These are phyloP conservation scores for Suhomyces anneliseae DNA, from an alignment of 1,139 yeast genomes.

Conservation along the genomic window DNA sequence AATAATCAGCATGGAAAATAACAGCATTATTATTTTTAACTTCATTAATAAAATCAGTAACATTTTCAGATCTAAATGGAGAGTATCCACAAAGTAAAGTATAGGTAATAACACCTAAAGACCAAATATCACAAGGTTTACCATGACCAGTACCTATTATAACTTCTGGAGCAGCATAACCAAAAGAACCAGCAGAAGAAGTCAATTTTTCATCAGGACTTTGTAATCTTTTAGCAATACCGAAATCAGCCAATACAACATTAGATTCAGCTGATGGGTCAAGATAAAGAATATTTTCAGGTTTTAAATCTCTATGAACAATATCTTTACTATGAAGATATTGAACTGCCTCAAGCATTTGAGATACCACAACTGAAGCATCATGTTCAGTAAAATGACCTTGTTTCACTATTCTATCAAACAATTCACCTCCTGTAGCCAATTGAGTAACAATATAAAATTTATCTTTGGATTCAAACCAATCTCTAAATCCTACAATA, in stretches of 20 bases:
- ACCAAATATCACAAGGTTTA: constrained; percentile 89
- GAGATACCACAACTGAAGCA: constrained; percentile 68
- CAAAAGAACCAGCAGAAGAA: constrained; percentile 85
- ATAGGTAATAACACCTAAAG: constrained; percentile 86
- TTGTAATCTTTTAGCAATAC: constrained; percentile 76
- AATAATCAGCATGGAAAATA: constrained; percentile 81
- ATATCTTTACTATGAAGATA: constrained; percentile 74
- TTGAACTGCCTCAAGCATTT: constrained; percentile 69
- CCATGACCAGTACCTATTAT: constrained; percentile 78
- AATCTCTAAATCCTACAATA: constrained; percentile 78
- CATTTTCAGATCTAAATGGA: constrained; percentile 85
- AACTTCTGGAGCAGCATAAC: constrained; percentile 95
- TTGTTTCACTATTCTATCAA: constrained; percentile 73
- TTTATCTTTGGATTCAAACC: constrained; percentile 84
- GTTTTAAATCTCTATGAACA: constrained; percentile 89
- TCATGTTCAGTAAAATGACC: constrained; percentile 85
- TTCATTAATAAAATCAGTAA: constrained; percentile 76
- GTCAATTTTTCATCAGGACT: constrained; percentile 63
- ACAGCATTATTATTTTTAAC: constrained; percentile 69
- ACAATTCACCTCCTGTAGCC: constrained; percentile 91
- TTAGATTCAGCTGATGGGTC: constrained; percentile 54
- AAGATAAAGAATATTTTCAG: constrained; percentile 78
- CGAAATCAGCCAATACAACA: constrained; percentile 87
- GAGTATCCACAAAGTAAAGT: constrained; percentile 90
- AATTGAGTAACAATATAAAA: constrained; percentile 74